Evolutionary conservation across 352 stramenopile species (phyloP).

Genomic region (Aphanomyces astaci): DNA sequence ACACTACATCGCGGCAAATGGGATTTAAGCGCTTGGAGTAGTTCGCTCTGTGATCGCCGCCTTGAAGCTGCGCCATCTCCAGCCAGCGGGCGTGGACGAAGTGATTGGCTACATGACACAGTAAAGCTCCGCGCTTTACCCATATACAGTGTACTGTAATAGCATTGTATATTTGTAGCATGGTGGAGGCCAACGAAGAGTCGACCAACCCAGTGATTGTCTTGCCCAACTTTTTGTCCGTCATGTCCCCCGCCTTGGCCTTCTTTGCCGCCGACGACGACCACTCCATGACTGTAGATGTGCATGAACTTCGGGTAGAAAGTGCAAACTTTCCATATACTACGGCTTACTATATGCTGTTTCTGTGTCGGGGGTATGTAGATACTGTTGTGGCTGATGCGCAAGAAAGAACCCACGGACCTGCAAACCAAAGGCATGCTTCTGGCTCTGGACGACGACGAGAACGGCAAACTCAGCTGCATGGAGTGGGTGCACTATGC

Average conservation of each 20-base stretch:
- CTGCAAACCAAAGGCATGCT: constrained; percentile 41
- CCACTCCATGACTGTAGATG: constrained; percentile 42
- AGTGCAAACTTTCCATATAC: neutral
- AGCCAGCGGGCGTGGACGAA: neutral
- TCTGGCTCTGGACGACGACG: constrained; percentile 48
- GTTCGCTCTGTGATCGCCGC: neutral
- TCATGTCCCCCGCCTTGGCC: constrained; percentile 49
- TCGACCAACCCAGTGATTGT: constrained; percentile 30
- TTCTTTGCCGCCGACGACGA: constrained; percentile 63
- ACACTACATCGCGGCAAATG: constrained; percentile 27
- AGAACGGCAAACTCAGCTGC: constrained; percentile 42
- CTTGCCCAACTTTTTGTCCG: constrained; percentile 36
- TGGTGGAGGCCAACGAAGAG: neutral
- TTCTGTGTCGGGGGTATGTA: constrained; percentile 14
- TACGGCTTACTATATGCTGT: no score
- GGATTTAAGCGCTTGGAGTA: neutral
- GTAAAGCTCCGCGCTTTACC: neutral
- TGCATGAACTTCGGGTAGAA: constrained; percentile 35
- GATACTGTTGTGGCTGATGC: constrained; percentile 58
- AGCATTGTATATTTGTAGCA: neutral
- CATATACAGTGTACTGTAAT: neutral
- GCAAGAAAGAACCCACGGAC: constrained; percentile 44
- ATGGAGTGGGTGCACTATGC: constrained; percentile 67
- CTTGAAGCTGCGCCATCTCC: constrained; percentile 32
- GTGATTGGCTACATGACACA: neutral